phyloP scores from a whole-genome alignment of 306 rosid species.

The Gynostemma pentaphyllum region DNA sequence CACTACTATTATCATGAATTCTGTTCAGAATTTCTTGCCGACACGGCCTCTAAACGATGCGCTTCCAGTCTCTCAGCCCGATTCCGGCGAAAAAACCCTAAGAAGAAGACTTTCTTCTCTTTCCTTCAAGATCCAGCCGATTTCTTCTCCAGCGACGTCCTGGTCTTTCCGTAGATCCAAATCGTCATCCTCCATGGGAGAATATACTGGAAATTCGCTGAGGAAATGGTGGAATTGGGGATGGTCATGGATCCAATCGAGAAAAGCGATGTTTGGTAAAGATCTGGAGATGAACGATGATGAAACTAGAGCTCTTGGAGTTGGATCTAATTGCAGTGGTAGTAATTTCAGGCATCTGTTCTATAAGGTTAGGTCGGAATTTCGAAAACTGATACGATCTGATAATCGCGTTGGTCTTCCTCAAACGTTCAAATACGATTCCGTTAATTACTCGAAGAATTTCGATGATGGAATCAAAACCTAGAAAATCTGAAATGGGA shows the following conservation, averaged over 20 bases:
- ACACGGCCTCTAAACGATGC: slow-evolving; percentile 20
- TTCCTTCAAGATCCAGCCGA: slow-evolving; percentile 47
- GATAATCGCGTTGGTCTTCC: slow-evolving; percentile 53
- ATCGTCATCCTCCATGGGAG: slow-evolving; percentile 56
- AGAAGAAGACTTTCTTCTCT: slow-evolving; percentile 65
- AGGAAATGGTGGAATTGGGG: slow-evolving; percentile 74
- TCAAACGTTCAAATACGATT: slow-evolving; percentile 46
- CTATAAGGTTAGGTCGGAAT: slow-evolving; percentile 45
- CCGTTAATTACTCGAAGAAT: slow-evolving; percentile 29
- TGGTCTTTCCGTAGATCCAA: slow-evolving; percentile 61
- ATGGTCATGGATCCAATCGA: slow-evolving; percentile 67
- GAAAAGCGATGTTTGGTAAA: slow-evolving; percentile 49
- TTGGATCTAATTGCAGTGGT: slow-evolving; percentile 50
- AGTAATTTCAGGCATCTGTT: slow-evolving; percentile 63
- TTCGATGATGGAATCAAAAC: slow-evolving; percentile 14
- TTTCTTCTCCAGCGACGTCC: slow-evolving; percentile 26
- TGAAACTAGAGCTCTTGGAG: slow-evolving; percentile 55
- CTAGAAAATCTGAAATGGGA: not conserved
- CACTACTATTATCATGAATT: not conserved
- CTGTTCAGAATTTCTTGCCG: slow-evolving; percentile 14
- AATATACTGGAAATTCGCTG: slow-evolving; percentile 46
- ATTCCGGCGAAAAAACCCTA: slow-evolving; percentile 10
- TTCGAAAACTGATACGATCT: slow-evolving; percentile 37
- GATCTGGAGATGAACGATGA: slow-evolving; percentile 89
- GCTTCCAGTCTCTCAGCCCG: slow-evolving; percentile 50